Evolutionary conservation across 2,329 filamentous ascomycete genomes (phyloP), one percentile per base, ranked within the genome.

Genomic region (Hypoxylon sp.): DNA sequence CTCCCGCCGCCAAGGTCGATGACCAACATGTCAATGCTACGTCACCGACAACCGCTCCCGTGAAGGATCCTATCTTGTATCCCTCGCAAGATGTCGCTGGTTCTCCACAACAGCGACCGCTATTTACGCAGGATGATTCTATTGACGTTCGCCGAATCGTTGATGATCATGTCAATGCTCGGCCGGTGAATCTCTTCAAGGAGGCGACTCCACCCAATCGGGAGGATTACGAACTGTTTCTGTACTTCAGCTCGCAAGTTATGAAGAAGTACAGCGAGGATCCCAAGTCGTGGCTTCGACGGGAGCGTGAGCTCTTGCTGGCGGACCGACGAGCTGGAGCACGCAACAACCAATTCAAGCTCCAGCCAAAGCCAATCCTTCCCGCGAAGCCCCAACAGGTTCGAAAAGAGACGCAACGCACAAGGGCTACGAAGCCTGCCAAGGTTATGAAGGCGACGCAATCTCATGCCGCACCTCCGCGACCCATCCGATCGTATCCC

Each of bases 41-140:
- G 32, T 74, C 78, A 36, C 71, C 73, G 1, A 72, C 77, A 0
- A 64, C 71, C 2, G 78, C 78, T 13, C 73, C 79, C 2, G 76
- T 83, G 60, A 81, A 82, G 69, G 88, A 90, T 67, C 87, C 87
- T 1, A 87, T 90, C 34, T 79, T 90, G 32, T 90, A 87, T 70
- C 87, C 87, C 9, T 59, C 73, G 38, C 81, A 82, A 38, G 85
- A 87, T 11, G 64, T 75, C 41, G 51, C 79, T 2, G 71, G 79
- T 10, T 82, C 82, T 48, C 79, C 83, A 5, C 75, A 82, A 2
- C 82, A 86, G 62, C 80, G 80, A 10, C 84, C 86, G 3, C 79
- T 89, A 19, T 90, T 89, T 71, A 78, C 75, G 2, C 78, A 75
- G 11, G 75, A 79, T 34, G 81, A 85, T 43, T 72, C 79, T 17